Evolutionary conservation across 176 grass and related monocot species (phyloP).

Genomic region (Urochloa ruziziensis): DNA sequence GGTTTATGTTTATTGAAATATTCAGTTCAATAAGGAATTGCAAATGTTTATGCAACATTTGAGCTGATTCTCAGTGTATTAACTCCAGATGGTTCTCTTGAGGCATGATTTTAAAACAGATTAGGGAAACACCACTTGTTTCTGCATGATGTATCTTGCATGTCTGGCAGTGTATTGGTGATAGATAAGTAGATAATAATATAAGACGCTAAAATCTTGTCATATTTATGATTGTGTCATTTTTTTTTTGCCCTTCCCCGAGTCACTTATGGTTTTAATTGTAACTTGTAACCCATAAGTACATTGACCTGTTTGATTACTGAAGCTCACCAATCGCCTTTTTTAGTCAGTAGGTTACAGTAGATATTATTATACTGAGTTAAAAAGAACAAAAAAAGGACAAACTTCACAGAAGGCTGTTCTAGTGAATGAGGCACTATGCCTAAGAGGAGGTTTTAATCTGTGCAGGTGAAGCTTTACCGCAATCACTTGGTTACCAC

Average conservation of each 20-base stretch:
- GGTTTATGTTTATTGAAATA: not conserved
- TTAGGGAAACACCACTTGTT: not conserved
- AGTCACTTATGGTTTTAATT: not conserved
- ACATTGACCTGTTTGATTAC: not conserved
- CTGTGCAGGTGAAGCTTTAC: no score
- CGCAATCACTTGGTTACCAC: not conserved
- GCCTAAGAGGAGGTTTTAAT: no score
- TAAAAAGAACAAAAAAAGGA: no score
- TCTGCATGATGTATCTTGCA: not conserved
- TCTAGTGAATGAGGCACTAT: no score
- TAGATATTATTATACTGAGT: no score
- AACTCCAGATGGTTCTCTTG: not conserved
- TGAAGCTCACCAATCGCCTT: no score
- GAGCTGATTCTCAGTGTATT: conserved; percentile 14
- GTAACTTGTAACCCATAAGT: not conserved
- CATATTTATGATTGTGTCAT: not conserved
- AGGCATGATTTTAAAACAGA: not conserved
- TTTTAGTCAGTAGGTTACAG: no score
- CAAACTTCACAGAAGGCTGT: no score
- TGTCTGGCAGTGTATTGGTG: not conserved
- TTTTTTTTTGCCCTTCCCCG: not conserved
- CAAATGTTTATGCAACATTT: not conserved
- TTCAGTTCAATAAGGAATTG: not conserved
- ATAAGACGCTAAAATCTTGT: not conserved
- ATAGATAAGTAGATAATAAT: not conserved